Conservation (phyloP, 202 grass and related monocot genomes). For the Zoysia matrella region DNA sequence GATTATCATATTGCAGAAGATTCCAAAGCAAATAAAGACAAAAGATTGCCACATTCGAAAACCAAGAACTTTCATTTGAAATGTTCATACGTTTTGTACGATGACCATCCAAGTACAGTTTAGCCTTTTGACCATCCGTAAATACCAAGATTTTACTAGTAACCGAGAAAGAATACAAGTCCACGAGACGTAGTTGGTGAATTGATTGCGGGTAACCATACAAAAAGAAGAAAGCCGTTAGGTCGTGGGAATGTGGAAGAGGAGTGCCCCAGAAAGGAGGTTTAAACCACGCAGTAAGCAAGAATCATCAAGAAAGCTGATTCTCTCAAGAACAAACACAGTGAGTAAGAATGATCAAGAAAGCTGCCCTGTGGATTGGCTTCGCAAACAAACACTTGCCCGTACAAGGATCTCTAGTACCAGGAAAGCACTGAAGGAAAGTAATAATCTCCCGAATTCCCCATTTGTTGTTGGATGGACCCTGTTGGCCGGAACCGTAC, state of each 20-base stretch:
- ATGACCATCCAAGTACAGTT: neutral
- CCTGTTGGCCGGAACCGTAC: neutral
- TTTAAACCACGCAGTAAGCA: neutral
- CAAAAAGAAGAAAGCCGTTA: neutral
- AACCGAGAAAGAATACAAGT: neutral
- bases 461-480: neutral
- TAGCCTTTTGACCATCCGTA: constrained; percentile 31
- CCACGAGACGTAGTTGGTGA: neutral
- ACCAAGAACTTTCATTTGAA: constrained; percentile 45
- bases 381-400: too few species aligned
- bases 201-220: neutral
- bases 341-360: too few species aligned
- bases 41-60: constrained; percentile 1
- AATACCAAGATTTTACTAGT: neutral
- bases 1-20: constrained; percentile 27
- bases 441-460: neutral
- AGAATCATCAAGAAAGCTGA: neutral
- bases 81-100: neutral
- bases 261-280: neutral
- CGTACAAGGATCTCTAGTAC: too few species aligned
- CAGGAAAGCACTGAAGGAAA: too few species aligned
- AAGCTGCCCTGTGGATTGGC: too few species aligned
- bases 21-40: constrained; percentile 46
- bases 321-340: too few species aligned
- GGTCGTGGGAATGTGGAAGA: constrained; percentile 1